A percentile compares a stretch with the other conserved stretches of the same genome.
phyloP scores from a whole-genome alignment of 768 basidiomycete genomes.

The Calocybe gangraenosa region DNA sequence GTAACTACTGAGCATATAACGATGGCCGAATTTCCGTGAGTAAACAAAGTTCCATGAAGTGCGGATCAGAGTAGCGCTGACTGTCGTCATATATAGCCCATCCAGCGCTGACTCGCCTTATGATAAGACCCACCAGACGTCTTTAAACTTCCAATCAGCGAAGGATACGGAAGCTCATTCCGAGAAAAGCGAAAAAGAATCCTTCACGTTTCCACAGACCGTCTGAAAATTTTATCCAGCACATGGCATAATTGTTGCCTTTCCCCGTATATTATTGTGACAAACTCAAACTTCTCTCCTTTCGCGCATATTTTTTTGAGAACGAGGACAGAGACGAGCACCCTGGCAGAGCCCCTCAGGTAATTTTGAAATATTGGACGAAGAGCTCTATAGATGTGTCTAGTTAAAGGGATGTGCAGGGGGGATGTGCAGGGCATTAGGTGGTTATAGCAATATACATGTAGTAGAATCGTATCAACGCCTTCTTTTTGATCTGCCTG shows the following conservation, averaged over 20 bases:
- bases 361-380: too few relatives aligned
- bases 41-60: slow-evolving; percentile 2
- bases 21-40: slow-evolving; percentile 53
- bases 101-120: slow-evolving; percentile 22
- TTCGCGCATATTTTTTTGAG: background rate
- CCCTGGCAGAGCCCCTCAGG: too few relatives aligned
- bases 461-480: slow-evolving; percentile 36
- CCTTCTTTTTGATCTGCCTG: slow-evolving; percentile 69
- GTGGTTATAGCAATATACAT: too few relatives aligned
- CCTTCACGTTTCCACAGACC: slow-evolving; percentile 20
- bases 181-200: slow-evolving; percentile 22
- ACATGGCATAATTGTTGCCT: background rate
- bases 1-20: slow-evolving; percentile 60
- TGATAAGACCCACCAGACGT: slow-evolving; percentile 21
- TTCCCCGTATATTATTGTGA: too few relatives aligned
- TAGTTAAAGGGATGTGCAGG: too few relatives aligned
- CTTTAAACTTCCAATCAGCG: slow-evolving; percentile 24
- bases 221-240: slow-evolving; percentile 6
- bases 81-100: slow-evolving; percentile 8
- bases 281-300: background rate
- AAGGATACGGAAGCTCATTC: slow-evolving; percentile 23
- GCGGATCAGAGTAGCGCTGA: background rate
- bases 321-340: background rate
- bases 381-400: too few relatives aligned
- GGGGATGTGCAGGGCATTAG: too few relatives aligned